These are phyloP conservation scores for Fomes fomentarius DNA, from an alignment of 1,284 basidiomycete genomes.

Conservation along the genomic window DNA sequence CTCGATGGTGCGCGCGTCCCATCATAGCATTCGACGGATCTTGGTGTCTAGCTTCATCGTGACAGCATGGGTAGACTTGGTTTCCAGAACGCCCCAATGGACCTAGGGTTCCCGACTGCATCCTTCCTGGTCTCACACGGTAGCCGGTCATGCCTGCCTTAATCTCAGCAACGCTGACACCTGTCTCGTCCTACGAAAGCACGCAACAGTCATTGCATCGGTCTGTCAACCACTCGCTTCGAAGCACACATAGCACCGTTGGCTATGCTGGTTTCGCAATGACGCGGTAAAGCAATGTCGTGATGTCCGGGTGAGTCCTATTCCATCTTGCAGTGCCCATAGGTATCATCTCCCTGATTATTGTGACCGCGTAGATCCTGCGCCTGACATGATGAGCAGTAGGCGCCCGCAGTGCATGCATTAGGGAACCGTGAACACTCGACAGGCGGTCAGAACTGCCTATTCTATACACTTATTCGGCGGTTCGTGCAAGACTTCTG, in stretches of 20 bases:
- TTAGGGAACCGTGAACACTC: too few species aligned
- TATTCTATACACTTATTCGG: background rate
- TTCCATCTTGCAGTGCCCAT: background rate
- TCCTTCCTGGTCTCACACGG: constrained; percentile 7
- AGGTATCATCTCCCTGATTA: too few species aligned
- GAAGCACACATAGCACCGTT: background rate
- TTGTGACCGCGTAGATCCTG: constrained; percentile 9
- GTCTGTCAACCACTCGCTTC: background rate
- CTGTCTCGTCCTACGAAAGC: background rate
- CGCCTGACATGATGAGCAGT: constrained; percentile 1
- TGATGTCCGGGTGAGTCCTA: too few species aligned
- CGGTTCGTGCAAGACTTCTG: background rate
- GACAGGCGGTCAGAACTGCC: too few species aligned
- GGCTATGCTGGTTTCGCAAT: background rate
- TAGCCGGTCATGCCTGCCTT: constrained; percentile 11
- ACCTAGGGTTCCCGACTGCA: too few species aligned
- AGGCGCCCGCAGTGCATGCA: background rate
- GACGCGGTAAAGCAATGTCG: constrained; percentile 1
- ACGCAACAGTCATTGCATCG: background rate
- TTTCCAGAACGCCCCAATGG: too few species aligned
- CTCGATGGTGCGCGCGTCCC: background rate
- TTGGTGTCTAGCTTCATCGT: too few species aligned
- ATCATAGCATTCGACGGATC: background rate
- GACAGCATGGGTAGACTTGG: too few species aligned
- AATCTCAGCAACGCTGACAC: background rate